A percentile compares a stretch with the other conserved stretches of the same genome.
Conservation (phyloP, 2,329 filamentous ascomycete genomes). For the Polytolypa hystricis region DNA sequence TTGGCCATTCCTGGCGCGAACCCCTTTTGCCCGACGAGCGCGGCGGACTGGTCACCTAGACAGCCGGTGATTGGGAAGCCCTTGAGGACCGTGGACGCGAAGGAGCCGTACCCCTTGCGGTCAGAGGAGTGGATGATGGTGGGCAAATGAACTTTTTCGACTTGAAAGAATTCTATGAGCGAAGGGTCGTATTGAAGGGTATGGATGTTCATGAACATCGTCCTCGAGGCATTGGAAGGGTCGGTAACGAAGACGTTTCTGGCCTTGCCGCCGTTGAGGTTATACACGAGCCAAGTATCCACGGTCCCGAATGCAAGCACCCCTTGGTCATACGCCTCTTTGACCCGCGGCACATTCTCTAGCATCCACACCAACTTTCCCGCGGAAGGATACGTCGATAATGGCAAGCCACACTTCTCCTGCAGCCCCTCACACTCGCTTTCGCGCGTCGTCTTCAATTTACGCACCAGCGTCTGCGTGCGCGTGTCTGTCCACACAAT, state of each 20-base stretch:
- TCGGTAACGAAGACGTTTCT: constrained; percentile 70
- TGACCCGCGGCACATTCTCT: constrained; percentile 57
- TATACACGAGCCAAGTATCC: constrained; percentile 79
- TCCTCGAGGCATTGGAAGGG: constrained; percentile 79
- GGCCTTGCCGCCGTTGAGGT: constrained; percentile 59
- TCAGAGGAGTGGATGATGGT: constrained; percentile 69
- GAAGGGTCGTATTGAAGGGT: constrained; percentile 69
- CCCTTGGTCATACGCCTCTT: constrained; percentile 64
- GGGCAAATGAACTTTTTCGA: constrained; percentile 71
- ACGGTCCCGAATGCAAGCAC: constrained; percentile 75
- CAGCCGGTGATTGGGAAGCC: constrained; percentile 57
- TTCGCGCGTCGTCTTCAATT: constrained; percentile 58
- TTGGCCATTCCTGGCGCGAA: constrained; percentile 76
- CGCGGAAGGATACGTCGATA: constrained; percentile 81
- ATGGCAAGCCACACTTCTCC: constrained; percentile 64
- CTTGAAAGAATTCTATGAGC: constrained; percentile 67
- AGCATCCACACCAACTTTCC: constrained; percentile 79
- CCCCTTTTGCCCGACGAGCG: constrained; percentile 77
- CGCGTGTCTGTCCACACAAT: constrained; percentile 87
- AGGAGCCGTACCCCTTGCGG: constrained; percentile 37
- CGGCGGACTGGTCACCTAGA: constrained; percentile 76
- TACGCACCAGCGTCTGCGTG: constrained; percentile 62
- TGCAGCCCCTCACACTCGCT: constrained; percentile 60
- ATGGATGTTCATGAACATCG: constrained; percentile 88
- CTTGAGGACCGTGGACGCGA: constrained; percentile 29